Conservation (phyloP, 768 basidiomycete species). For the Ramaria rubella region DNA sequence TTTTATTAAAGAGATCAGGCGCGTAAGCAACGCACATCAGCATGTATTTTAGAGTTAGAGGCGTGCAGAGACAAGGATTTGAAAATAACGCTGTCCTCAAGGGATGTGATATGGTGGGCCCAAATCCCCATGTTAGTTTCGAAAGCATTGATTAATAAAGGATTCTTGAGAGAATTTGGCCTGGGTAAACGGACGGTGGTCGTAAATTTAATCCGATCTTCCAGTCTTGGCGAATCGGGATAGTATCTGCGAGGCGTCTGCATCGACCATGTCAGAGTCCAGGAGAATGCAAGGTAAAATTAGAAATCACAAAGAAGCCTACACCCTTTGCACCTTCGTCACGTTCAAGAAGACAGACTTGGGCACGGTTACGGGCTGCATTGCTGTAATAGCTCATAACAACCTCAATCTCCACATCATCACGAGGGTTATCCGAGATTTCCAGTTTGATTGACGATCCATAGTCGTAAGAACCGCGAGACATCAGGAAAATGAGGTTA, state of each 20-base stretch:
- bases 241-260: slow-evolving; percentile 13
- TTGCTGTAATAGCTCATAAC: slow-evolving; percentile 23
- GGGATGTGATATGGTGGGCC: slow-evolving; percentile 29
- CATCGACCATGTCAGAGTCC: background rate
- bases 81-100: slow-evolving; percentile 33
- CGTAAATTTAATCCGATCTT: slow-evolving; percentile 24
- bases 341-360: slow-evolving; percentile 27
- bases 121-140: slow-evolving; percentile 38
- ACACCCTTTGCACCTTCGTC: slow-evolving; percentile 23
- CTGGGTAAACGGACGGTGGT: slow-evolving; percentile 34
- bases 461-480: slow-evolving; percentile 26
- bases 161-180: slow-evolving; percentile 12
- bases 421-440: slow-evolving; percentile 23
- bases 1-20: too few relatives aligned
- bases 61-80: slow-evolving; percentile 29
- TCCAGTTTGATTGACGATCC: slow-evolving; percentile 24
- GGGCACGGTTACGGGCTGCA: slow-evolving; percentile 18
- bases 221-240: background rate
- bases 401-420: slow-evolving; percentile 28
- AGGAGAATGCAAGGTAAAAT: background rate
- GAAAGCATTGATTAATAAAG: slow-evolving; percentile 34
- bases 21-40: background rate
- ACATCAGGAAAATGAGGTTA: slow-evolving; percentile 26
- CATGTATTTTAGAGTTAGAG: slow-evolving; percentile 19
- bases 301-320: slow-evolving; percentile 29